Base-by-base conservation (phyloP, 2,329 filamentous ascomycete genomes). In the Biscogniauxia sp. region DNA sequence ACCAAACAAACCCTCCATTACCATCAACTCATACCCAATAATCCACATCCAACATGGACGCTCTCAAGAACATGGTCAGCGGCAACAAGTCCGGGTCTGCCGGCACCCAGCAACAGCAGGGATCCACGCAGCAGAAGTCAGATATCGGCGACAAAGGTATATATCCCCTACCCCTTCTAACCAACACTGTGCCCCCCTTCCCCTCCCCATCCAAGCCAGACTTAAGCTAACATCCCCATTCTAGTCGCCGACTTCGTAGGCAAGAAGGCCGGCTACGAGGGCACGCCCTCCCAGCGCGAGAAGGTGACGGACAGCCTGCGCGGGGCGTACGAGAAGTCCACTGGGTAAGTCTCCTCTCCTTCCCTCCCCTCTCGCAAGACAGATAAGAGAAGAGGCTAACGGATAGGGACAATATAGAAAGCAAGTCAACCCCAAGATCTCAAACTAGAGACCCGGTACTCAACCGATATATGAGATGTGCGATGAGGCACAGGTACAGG, bases 241-340 rank as follows among this genome's bases (percentile, higher is more conserved):
- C 15, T 13, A 70, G 69, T 67, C 45, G 67, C 69, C 53, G 62
- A 57, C 1, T 66, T 58, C 55, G 1, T 65, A 3, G 68, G 70
- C 66, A 68, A 69, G 63, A 68, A 68, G 41, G 37, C 66, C 2
- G 61, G 64, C 59, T 49, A 58, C 59, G 66, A 65, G 41, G 1
- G 66, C 0, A 61, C 57, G 23, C 54, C 59, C 32, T 32, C 62
- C 17, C 64, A 75, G 66, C 65, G 73, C 53, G 70, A 69, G 64
- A 64, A 68, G 37, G 64, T 63, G 26, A 71, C 71, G 26, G 72
- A 75, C 56, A 69, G 70, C 57, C 66, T 61, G 0, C 75, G 77
- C 19, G 58, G 61, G 17, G 60, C 64, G 17, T 75, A 74, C 60
- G 76, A 79, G 71, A 78, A 78, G 71, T 41, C 65, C 5, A 76